Evolutionary conservation across 2,329 filamentous ascomycete genomes (phyloP).

Genomic region (Fusarium hostae): DNA sequence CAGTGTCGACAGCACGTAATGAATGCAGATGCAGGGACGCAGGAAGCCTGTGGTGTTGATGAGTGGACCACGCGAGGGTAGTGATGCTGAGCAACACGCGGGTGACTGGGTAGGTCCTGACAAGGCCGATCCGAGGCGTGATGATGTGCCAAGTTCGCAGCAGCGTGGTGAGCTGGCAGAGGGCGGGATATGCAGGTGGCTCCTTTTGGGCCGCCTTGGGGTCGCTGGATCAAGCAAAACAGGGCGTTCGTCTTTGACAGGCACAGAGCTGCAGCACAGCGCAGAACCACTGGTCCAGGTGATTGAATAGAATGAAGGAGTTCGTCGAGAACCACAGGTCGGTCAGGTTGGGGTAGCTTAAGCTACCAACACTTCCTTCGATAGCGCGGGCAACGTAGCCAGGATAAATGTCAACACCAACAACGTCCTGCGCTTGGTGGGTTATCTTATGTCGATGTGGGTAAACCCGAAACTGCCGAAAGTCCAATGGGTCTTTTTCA

Average conservation of each 20-base stretch:
- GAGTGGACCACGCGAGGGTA: slow-evolving; percentile 36
- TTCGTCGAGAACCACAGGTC: slow-evolving; percentile 25
- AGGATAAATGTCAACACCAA: slow-evolving; percentile 28
- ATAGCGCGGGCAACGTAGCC: slow-evolving; percentile 8
- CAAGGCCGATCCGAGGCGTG: slow-evolving; percentile 44
- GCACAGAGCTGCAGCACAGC: slow-evolving; percentile 44
- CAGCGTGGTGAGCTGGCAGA: slow-evolving; percentile 48
- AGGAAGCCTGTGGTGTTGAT: slow-evolving; percentile 35
- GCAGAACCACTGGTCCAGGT: slow-evolving; percentile 34
- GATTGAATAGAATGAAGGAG: slow-evolving; percentile 23
- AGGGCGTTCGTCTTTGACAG: slow-evolving; percentile 36
- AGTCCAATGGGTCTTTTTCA: background rate
- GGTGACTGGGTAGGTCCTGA: slow-evolving; percentile 37
- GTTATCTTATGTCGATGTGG: slow-evolving; percentile 17
- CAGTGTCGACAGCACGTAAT: slow-evolving; percentile 38
- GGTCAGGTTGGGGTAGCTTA: slow-evolving; percentile 19
- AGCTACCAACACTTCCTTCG: slow-evolving; percentile 18
- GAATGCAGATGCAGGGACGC: slow-evolving; percentile 44
- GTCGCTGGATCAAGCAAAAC: slow-evolving; percentile 41
- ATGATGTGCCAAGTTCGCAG: slow-evolving; percentile 45
- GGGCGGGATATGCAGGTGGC: slow-evolving; percentile 50
- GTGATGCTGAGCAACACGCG: slow-evolving; percentile 28
- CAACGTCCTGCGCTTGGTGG: slow-evolving; percentile 37
- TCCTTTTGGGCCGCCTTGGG: slow-evolving; percentile 46
- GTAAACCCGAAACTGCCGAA: slow-evolving; percentile 8